These are phyloP conservation scores for Cladophialophora exuberans DNA, from an alignment of 2,329 filamentous ascomycete genomes.

Conservation along the genomic window DNA sequence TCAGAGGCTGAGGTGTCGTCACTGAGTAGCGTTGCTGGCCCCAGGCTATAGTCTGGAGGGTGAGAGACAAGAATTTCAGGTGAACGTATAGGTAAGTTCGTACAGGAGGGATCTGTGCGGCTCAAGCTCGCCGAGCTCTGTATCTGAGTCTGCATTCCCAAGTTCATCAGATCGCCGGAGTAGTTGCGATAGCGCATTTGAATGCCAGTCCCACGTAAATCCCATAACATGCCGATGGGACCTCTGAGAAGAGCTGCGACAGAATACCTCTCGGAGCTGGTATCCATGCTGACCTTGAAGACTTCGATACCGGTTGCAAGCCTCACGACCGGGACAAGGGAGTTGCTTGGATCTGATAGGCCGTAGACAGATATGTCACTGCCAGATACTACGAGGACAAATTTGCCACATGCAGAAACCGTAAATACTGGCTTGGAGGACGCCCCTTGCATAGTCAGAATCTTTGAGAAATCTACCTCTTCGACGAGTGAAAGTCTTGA, in stretches of 20 bases:
- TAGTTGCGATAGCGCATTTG: conserved; percentile 30
- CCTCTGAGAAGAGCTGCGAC: conserved; percentile 64
- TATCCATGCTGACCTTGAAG: conserved; percentile 66
- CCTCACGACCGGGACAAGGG: conserved; percentile 52
- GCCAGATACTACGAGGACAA: conserved; percentile 59
- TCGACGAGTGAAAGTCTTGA: conserved; percentile 14
- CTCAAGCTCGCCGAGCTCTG: conserved; percentile 9
- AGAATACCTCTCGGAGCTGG: conserved; percentile 57
- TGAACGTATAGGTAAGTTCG: conserved; percentile 9
- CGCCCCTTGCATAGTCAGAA: conserved; percentile 26
- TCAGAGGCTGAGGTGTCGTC: background rate
- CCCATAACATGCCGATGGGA: conserved; percentile 64
- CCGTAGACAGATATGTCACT: conserved; percentile 61
- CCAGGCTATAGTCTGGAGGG: background rate
- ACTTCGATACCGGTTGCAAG: conserved; percentile 62
- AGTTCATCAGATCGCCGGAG: conserved; percentile 30
- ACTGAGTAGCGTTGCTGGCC: background rate
- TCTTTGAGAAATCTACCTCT: conserved; percentile 29
- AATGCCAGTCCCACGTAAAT: conserved; percentile 42
- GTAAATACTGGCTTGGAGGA: conserved; percentile 44
- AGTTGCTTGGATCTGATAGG: conserved; percentile 38
- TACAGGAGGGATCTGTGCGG: background rate
- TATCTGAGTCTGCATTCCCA: conserved; percentile 23
- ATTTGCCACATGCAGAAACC: conserved; percentile 62
- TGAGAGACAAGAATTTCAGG: conserved; percentile 4